Base-by-base conservation (phyloP, 495 filamentous ascomycete genomes). In the Neohortaea acidophila region DNA sequence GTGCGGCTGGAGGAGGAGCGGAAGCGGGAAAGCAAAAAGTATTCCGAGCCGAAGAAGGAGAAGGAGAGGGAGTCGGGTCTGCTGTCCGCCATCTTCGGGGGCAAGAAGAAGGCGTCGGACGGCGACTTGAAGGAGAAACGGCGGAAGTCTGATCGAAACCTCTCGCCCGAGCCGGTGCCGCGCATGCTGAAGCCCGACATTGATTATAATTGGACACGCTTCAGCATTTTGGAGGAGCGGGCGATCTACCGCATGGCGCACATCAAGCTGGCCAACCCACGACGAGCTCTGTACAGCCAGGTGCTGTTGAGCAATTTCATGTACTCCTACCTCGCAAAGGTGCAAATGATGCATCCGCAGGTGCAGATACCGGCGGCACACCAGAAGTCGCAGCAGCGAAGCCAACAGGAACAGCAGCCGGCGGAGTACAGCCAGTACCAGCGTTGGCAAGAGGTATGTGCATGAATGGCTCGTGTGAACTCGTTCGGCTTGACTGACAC, bases 231-330 rank as follows among this genome's bases (percentile, higher is more conserved):
- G 31, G 89, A 96, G 60, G 89, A 99, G 60, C 69, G 91, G 32
- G 91, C 89, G 22, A 99, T 99, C 41, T 99, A 99, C 55, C 70
- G 89, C 36, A 93, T 99, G 79, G 89, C 89, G 10, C 89, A 99
- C 57, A 86, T 96, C 60, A 99, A 99, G 59, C 79, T 99, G 36
- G 89, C 89, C 3, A 99, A 99, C 54, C 89, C 89, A 22, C 75
- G 89, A 9, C 77, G 89, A 21, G 80, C 86, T 27, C 61, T 99
- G 23, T 83, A 92, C 51, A 94, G 86, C 31, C 89, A 99, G 55
- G 89, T 99, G 18, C 68, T 99, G 36, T 75, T 99, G 49, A 94
- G 86, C 60, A 99, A 99, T 52, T 99, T 99, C 59, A 99, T 99
- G 89, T 99, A 99, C 65, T 87, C 82, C 21, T 99, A 99, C 57